Base-by-base conservation (phyloP, 1,284 basidiomycete genomes). In the Polyporus tsugae region DNA sequence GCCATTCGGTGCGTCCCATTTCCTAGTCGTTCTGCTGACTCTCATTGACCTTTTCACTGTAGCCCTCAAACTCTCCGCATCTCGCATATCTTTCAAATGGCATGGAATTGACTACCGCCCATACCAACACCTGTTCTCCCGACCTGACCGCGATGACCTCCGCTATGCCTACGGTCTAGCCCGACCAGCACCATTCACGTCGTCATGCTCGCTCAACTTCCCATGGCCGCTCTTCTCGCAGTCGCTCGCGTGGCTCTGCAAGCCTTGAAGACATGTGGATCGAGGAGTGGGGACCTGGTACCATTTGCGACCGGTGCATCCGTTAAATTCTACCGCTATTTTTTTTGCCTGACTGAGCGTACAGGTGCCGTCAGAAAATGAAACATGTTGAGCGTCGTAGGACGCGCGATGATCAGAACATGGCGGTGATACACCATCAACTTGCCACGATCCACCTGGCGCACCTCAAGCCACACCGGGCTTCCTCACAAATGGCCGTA, bases 201-300 rank as follows among this genome's bases (percentile, higher is more conserved):
- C 73, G 67, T 41, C 74, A 70, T 36, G 72, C 72, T 57, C 76
- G 73, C 62, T 75, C 72, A 42, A 74, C 70, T 25, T 78, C 76
- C 13, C 75, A 67, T 59, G 75, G 75, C 15, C 75, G 71, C 19
- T 74, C 75, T 10, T 75, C 78, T 0, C 72, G 67, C 35, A 76
- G 76, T 42, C 78, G 78, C 60, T 79, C 78, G 55, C 77, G 79
- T n/a, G 78, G 75, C 25, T 79, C 77, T 69, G 79, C 79, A 2
- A 72, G 73, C 58, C 82, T 91, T 62, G 90, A 91, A 65, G 90
- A 91, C 73, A 87, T 91, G 85, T 81, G 93, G 75, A 91, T 94
- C 58, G 93, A 94, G 76, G 94, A 94, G 78, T 94, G 93, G 93
- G 93, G 92, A 0, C 92, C 92, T 55, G 93, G 93, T 29, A 94